Evolutionary conservation across 2,329 filamentous ascomycete species (phyloP).

Genomic region (Phialophora tarda): DNA sequence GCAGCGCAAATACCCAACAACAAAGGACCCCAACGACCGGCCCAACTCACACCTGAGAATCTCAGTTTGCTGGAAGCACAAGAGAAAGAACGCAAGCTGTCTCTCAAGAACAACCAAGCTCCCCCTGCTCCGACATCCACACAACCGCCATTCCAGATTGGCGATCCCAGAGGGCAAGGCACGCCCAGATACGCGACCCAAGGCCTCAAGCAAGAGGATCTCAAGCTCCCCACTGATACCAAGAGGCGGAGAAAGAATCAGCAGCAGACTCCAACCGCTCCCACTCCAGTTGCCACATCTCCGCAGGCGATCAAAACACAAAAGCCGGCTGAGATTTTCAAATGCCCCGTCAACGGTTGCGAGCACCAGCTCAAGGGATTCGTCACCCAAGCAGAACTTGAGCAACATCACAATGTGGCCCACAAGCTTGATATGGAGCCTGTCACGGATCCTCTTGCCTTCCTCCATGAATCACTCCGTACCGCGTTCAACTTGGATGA

Average conservation of each 20-base stretch:
- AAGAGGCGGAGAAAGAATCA: conserved; percentile 63
- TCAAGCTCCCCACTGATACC: conserved; percentile 60
- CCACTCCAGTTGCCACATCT: conserved; percentile 41
- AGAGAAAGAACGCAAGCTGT: conserved; percentile 42
- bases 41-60: conserved; percentile 36
- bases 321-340: conserved; percentile 55
- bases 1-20: conserved; percentile 54
- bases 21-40: conserved; percentile 49
- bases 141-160: conserved; percentile 64
- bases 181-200: conserved; percentile 52
- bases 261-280: conserved; percentile 38
- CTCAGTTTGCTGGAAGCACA: conserved; percentile 33
- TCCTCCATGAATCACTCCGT: conserved; percentile 59
- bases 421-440: conserved; percentile 57
- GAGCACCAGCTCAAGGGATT: conserved; percentile 62
- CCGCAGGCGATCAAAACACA: conserved; percentile 50
- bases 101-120: conserved; percentile 48
- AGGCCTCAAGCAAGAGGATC: conserved; percentile 61
- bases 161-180: conserved; percentile 46
- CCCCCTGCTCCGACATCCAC: conserved; percentile 57
- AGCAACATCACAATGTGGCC: conserved; percentile 59
- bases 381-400: conserved; percentile 59
- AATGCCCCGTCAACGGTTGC: conserved; percentile 60
- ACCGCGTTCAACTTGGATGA: conserved; percentile 56
- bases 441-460: conserved; percentile 63